Percentiles rank a stretch among this genome's conserved stretches.
Evolutionary conservation across 2,329 filamentous ascomycete genomes (phyloP).

Genomic region (Hypoxylon sp.): DNA sequence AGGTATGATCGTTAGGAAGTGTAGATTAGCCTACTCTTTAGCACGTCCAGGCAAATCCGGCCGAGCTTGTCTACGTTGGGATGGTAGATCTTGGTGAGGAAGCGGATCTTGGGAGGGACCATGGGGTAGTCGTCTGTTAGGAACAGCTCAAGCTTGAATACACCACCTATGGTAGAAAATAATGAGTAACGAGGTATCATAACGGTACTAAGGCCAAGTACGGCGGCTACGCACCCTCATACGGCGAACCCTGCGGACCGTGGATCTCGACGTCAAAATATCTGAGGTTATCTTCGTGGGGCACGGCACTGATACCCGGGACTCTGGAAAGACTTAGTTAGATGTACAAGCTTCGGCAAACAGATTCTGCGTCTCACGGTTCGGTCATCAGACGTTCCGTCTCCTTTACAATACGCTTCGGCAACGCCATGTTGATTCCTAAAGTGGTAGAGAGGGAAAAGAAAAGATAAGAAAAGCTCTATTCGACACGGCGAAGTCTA

Average conservation of each 20-base stretch:
- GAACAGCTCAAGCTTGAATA: slow-evolving; percentile 98
- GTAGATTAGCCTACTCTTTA: slow-evolving; percentile 80
- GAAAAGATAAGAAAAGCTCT: neutral
- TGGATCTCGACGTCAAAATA: slow-evolving; percentile 99
- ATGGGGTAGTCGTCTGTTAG: slow-evolving; percentile 99
- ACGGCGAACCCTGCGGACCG: slow-evolving; percentile 90
- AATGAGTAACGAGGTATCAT: neutral
- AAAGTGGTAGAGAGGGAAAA: neutral
- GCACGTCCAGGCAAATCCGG: slow-evolving; percentile 94
- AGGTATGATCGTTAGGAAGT: neutral
- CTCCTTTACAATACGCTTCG: slow-evolving; percentile 98
- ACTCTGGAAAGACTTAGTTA: slow-evolving; percentile 70
- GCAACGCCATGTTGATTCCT: slow-evolving; percentile 73
- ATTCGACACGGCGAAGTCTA: slow-evolving; percentile 1
- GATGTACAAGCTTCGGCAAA: neutral
- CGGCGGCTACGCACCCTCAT: slow-evolving; percentile 77
- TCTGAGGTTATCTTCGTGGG: slow-evolving; percentile 95
- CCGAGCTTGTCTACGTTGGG: slow-evolving; percentile 98
- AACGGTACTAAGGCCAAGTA: neutral
- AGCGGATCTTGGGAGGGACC: slow-evolving; percentile 98
- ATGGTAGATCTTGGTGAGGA: slow-evolving; percentile 99
- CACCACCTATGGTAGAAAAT: slow-evolving; percentile 66
- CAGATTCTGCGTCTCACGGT: slow-evolving; percentile 73
- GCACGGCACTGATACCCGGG: slow-evolving; percentile 93
- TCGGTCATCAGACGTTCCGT: slow-evolving; percentile 97